Percentiles rank a stretch among this genome's conserved stretches.
Conservation (phyloP, 495 filamentous ascomycete species). For the Neurospora hispaniola region DNA sequence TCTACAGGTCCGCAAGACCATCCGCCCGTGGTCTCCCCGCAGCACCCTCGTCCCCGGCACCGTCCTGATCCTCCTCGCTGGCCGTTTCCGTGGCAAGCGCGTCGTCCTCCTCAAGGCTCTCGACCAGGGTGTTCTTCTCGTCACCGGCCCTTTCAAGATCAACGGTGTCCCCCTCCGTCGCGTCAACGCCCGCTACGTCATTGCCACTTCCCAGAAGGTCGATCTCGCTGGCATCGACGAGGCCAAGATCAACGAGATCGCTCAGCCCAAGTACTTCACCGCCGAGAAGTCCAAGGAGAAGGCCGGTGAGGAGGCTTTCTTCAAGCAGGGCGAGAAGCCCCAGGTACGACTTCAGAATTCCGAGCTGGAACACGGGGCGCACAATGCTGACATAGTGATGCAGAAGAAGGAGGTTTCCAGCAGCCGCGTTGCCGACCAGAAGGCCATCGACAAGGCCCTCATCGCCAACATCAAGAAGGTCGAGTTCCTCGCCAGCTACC, state of each 20-base stretch:
- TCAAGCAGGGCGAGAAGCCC: slow-evolving; percentile 93
- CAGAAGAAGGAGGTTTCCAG: slow-evolving; percentile 93
- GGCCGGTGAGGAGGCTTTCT: slow-evolving; percentile 92
- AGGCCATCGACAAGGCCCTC: slow-evolving; percentile 90
- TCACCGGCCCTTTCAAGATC: slow-evolving; percentile 99
- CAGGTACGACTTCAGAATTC: slow-evolving; percentile 55
- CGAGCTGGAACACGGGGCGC: neutral
- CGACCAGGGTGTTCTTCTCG: slow-evolving; percentile 90
- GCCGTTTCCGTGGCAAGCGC: slow-evolving; percentile 99
- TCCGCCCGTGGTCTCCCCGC: slow-evolving; percentile 75
- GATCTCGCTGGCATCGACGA: slow-evolving; percentile 75
- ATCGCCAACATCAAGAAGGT: slow-evolving; percentile 92
- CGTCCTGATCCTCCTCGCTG: slow-evolving; percentile 95
- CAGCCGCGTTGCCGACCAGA: slow-evolving; percentile 90
- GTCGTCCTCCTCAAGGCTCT: slow-evolving; percentile 97
- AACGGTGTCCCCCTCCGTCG: slow-evolving; percentile 97
- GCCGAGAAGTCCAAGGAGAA: slow-evolving; percentile 87
- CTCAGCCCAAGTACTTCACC: slow-evolving; percentile 82
- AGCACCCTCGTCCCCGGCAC: slow-evolving; percentile 82
- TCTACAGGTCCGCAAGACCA: slow-evolving; percentile 81
- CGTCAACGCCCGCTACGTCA: slow-evolving; percentile 98
- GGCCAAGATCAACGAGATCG: slow-evolving; percentile 74
- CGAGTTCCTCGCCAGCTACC: slow-evolving; percentile 76
- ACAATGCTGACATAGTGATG: slow-evolving; percentile 24
- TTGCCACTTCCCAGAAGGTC: slow-evolving; percentile 86